Conservation (phyloP, 2,329 filamentous ascomycete genomes). For the Aspergillus hortae region DNA sequence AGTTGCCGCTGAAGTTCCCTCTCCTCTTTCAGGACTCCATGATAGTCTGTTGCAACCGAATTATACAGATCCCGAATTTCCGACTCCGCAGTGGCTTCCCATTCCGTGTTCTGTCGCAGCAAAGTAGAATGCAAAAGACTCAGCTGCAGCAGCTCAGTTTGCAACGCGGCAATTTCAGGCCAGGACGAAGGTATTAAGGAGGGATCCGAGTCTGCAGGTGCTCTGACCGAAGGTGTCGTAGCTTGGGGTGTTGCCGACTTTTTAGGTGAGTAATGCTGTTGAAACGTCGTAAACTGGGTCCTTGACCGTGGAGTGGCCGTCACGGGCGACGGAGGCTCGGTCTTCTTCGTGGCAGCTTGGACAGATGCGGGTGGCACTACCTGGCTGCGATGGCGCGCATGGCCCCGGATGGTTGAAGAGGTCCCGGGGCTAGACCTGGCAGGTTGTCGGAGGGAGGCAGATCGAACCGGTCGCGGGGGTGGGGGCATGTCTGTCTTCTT, state of each 20-base stretch:
- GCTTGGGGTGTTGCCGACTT: constrained; percentile 28
- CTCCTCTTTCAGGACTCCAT: constrained; percentile 28
- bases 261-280: constrained; percentile 38
- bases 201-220: constrained; percentile 12
- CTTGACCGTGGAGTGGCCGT: constrained; percentile 20
- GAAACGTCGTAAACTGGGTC: constrained; percentile 33
- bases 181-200: constrained; percentile 27
- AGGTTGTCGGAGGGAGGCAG: constrained; percentile 37
- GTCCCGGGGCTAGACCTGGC: constrained; percentile 15
- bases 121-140: constrained; percentile 35
- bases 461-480: constrained; percentile 31
- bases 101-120: constrained; percentile 26
- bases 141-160: constrained; percentile 44
- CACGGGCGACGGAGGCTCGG: constrained; percentile 15
- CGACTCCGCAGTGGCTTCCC: constrained; percentile 28
- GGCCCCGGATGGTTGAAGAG: constrained; percentile 18
- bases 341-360: constrained; percentile 12
- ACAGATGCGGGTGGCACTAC: constrained; percentile 17
- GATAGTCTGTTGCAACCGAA: constrained; percentile 33
- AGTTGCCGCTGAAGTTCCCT: constrained; percentile 27
- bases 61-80: constrained; percentile 33
- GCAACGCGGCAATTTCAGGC: constrained; percentile 35
- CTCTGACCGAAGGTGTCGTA: constrained; percentile 14
- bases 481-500: constrained; percentile 33
- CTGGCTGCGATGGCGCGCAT: constrained; percentile 37